Base-by-base conservation (phyloP, 371 early-diverging fungal species). In the Choanephora cucurbitarum region DNA sequence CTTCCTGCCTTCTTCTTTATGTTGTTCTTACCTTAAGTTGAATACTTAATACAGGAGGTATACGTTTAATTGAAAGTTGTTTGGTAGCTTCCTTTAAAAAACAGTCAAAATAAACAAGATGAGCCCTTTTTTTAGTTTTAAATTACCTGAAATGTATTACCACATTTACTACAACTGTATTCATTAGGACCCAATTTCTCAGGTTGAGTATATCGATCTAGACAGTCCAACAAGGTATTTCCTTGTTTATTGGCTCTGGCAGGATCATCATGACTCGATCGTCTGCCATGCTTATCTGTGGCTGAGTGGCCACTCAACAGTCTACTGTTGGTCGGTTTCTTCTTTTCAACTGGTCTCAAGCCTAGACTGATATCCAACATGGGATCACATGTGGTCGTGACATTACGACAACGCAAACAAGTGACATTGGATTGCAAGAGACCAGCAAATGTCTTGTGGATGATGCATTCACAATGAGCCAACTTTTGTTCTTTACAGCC, bases 401-500 rank as follows among this genome's bases (percentile, higher is more conserved):
- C 84, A 57, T 90, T 89, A 50, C 85, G 83, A 63, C 98, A 97
- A 40, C 76, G 64, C n/a, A 76, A 57, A 62, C 97, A 97, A 1
- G 91, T 94, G 0, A 97, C 93, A 41, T 90, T 90, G 18, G 91
- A 91, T 56, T 93, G 94, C 28, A 98, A 66, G 13, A 89, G 61
- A 10, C 98, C 98, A 0, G 89, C 90, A 76, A 97, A 97, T 0
- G 93, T 91, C 52, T 85, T 83, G 70, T 98, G 98, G 19, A 97
- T 85, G 22, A 95, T 80, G 58, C 98, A 97, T 22, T 75, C 58
- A 71, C 98, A 97, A 15, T 81, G 64, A 9, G 69, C 49, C 23
- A 58, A 39, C 11, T 52, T 53, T 10, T 48, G 62, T 53, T 62
- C 78, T 61, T 77, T 61, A 43, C 69, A 66, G 22, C 84, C 82